Conservation (phyloP, 306 rosid genomes). For the Myrica gale region DNA sequence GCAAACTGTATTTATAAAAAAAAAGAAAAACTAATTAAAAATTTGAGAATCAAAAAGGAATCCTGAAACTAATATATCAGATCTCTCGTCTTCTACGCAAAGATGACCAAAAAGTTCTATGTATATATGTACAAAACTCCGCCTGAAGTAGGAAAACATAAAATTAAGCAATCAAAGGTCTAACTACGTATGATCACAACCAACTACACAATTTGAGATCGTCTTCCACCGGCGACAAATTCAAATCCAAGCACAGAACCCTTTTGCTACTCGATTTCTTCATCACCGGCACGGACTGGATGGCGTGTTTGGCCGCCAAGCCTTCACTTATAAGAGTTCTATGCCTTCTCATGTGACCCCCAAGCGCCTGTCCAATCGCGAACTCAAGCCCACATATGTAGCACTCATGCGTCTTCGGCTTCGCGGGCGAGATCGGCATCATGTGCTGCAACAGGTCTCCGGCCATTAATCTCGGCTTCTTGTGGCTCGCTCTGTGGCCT, state of each 20-base stretch:
- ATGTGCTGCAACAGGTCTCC: background rate
- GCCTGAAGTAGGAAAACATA: background rate
- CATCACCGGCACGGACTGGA: conserved; percentile 24
- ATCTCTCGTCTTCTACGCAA: no score
- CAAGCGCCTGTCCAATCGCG: conserved; percentile 77
- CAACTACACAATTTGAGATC: conserved; percentile 39
- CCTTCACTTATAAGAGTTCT: conserved; percentile 15
- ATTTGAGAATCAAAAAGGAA: no score
- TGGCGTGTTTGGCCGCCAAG: background rate
- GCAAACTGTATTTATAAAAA: no score
- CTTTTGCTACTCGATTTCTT: conserved; percentile 40
- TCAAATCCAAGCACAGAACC: conserved; percentile 49
- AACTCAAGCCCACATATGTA: conserved; percentile 72
- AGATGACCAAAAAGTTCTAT: no score
- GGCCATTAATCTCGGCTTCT: conserved; percentile 46
- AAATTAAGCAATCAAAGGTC: background rate
- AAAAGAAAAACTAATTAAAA: no score
- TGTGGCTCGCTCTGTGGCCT: conserved; percentile 86
- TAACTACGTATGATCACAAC: background rate
- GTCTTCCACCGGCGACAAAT: conserved; percentile 42
- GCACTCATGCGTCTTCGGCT: conserved; percentile 62
- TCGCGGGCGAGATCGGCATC: conserved; percentile 5
- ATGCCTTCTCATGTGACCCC: conserved; percentile 96
- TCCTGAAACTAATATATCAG: no score
- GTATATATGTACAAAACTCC: no score